phyloP scores from a whole-genome alignment of 2,329 filamentous ascomycete species.

The Sporothrix inflata region DNA sequence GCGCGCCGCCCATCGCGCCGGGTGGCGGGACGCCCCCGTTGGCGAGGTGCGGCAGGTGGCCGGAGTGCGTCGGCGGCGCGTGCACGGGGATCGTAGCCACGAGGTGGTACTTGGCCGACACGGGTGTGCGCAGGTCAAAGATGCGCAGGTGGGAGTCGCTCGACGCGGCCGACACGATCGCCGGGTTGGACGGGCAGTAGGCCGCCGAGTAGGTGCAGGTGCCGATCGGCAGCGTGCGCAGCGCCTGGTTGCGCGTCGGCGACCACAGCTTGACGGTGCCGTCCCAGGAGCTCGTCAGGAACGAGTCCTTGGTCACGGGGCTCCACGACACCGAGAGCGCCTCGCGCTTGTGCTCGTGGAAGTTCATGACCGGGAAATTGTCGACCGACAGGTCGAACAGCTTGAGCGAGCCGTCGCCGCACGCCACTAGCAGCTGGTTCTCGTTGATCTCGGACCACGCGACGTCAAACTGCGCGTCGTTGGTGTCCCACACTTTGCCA shows the following conservation, averaged over 20 bases:
- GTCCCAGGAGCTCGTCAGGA: slow-evolving; percentile 93
- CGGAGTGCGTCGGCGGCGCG: slow-evolving; percentile 54
- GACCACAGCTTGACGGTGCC: slow-evolving; percentile 97
- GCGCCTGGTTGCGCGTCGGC: slow-evolving; percentile 71
- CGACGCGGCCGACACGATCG: slow-evolving; percentile 82
- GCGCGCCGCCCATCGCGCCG: slow-evolving; percentile 51
- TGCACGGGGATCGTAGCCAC: slow-evolving; percentile 83
- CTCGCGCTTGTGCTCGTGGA: slow-evolving; percentile 91
- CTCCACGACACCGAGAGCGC: slow-evolving; percentile 95
- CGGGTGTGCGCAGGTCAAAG: slow-evolving; percentile 87
- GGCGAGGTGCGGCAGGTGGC: slow-evolving; percentile 35
- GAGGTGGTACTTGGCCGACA: slow-evolving; percentile 85
- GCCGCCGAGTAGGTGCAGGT: slow-evolving; percentile 92
- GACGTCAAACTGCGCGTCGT: slow-evolving; percentile 93
- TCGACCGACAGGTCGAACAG: slow-evolving; percentile 83
- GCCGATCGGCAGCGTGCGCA: slow-evolving; percentile 87
- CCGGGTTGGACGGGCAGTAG: slow-evolving; percentile 86
- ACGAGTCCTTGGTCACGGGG: slow-evolving; percentile 84
- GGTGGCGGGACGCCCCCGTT: slow-evolving; percentile 34
- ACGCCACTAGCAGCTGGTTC: slow-evolving; percentile 86
- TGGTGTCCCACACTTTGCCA: slow-evolving; percentile 89
- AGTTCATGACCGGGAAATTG: slow-evolving; percentile 87
- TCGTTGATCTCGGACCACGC: slow-evolving; percentile 97
- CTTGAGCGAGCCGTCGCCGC: slow-evolving; percentile 92
- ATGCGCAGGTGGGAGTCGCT: slow-evolving; percentile 87